These are phyloP conservation scores for Rhodamnia argentea DNA, from an alignment of 345 rosid genomes.

Conservation along the genomic window DNA sequence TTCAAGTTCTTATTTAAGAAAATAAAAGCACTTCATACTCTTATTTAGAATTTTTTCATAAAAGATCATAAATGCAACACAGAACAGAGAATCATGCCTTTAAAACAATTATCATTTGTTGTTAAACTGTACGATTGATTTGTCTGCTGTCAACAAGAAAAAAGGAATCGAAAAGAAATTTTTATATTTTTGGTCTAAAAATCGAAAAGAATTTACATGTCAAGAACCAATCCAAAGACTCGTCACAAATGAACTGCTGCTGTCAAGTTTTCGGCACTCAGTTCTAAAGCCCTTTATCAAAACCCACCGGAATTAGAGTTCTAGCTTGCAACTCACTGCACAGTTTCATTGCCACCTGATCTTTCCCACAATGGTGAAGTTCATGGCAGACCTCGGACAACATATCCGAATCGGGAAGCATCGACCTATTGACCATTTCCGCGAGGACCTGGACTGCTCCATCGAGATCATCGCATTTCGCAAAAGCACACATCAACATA, in stretches of 20 bases:
- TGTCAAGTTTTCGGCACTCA: background rate
- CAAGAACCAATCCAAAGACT: background rate
- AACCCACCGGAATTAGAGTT: slow-evolving; percentile 20
- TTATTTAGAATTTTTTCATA: no score
- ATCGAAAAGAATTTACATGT: background rate
- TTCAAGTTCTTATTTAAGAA: no score
- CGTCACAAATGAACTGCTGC: background rate
- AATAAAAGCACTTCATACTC: no score
- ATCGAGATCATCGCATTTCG: slow-evolving; percentile 49
- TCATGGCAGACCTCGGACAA: slow-evolving; percentile 34
- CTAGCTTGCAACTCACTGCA: slow-evolving; percentile 28
- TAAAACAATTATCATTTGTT: background rate
- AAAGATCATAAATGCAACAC: background rate
- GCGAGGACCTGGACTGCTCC: slow-evolving; percentile 47
- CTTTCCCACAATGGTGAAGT: slow-evolving; percentile 36
- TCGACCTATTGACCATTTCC: slow-evolving; percentile 48
- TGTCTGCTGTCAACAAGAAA: background rate
- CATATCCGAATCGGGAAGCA: slow-evolving; percentile 28
- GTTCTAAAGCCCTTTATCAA: slow-evolving; percentile 1
- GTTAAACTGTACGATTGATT: background rate
- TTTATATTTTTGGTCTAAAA: no score
- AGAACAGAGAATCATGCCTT: background rate
- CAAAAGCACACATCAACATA: slow-evolving; percentile 38
- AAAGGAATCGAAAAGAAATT: background rate
- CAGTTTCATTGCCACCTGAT: slow-evolving; percentile 33